phyloP scores from a whole-genome alignment of 352 stramenopile genomes.

The Blastocystis sp. region DNA sequence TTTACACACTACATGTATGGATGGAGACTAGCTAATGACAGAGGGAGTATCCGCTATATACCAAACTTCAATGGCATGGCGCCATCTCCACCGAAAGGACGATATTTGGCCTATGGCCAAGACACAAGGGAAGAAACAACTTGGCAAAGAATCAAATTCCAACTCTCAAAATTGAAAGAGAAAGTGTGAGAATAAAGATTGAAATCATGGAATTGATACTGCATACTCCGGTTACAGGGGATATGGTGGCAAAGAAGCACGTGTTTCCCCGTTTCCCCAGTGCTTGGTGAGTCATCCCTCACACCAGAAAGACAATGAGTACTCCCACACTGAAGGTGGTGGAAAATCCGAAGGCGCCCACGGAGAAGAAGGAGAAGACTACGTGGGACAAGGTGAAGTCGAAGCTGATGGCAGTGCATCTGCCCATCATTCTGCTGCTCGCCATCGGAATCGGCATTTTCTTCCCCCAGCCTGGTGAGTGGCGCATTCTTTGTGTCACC shows the following conservation, averaged over 20 bases:
- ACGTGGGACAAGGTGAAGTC: conserved; percentile 13
- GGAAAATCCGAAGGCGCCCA: not conserved
- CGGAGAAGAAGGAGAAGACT: not conserved
- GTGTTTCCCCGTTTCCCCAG: not conserved
- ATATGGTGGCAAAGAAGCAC: not conserved
- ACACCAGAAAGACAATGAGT: not conserved
- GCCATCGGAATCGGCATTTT: conserved; percentile 57
- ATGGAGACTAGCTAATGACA: too few relatives aligned
- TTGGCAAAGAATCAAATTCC: too few relatives aligned
- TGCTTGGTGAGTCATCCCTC: not conserved
- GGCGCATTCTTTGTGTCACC: not conserved
- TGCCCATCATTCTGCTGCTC: conserved; percentile 58
- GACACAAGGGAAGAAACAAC: too few relatives aligned
- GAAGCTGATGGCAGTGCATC: conserved; percentile 58
- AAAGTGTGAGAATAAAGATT: too few relatives aligned
- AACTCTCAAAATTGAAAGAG: too few relatives aligned
- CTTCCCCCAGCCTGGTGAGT: conserved; percentile 51
- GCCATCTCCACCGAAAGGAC: too few relatives aligned
- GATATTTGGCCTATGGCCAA: too few relatives aligned
- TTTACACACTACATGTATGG: too few relatives aligned
- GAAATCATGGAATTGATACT: too few relatives aligned
- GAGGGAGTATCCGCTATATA: too few relatives aligned
- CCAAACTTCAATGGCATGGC: too few relatives aligned
- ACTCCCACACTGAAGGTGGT: not conserved
- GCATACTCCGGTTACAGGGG: too few relatives aligned